These are phyloP conservation scores for Dioscorea cayenensis DNA, from an alignment of 116 monocot genomes.

Conservation along the genomic window DNA sequence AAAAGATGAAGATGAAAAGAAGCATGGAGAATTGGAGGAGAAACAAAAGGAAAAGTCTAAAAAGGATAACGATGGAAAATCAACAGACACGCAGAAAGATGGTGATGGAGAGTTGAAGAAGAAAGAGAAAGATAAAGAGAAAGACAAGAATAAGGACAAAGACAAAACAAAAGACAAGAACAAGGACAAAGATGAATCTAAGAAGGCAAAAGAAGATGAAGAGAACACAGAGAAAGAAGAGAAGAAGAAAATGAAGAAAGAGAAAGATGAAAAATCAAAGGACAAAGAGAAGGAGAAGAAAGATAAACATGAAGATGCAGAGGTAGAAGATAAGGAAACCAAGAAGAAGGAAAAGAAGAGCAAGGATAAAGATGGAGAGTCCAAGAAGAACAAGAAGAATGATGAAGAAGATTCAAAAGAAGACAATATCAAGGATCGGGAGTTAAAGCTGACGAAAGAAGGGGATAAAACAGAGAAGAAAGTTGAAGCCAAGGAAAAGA, in stretches of 20 bases:
- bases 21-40: constrained; percentile 5
- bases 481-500: too few relatives aligned
- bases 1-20: constrained; percentile 10
- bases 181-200: constrained; percentile 6
- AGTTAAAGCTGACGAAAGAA: neutral
- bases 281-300: neutral
- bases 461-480: neutral
- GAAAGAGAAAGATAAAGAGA: neutral
- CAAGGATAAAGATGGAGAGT: constrained; percentile 2
- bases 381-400: constrained; percentile 1
- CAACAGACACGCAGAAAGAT: neutral
- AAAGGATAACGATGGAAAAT: constrained; percentile 17
- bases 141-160: neutral
- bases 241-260: neutral
- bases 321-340: neutral
- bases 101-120: neutral
- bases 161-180: neutral
- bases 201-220: neutral
- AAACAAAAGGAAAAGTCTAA: constrained; percentile 7
- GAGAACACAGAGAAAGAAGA: constrained; percentile 3
- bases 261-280: neutral
- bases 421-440: neutral
- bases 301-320: neutral
- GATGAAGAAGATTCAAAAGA: neutral
- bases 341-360: neutral